Conservation (phyloP, 805 yeast genomes). For the Yarrowia sp. region DNA sequence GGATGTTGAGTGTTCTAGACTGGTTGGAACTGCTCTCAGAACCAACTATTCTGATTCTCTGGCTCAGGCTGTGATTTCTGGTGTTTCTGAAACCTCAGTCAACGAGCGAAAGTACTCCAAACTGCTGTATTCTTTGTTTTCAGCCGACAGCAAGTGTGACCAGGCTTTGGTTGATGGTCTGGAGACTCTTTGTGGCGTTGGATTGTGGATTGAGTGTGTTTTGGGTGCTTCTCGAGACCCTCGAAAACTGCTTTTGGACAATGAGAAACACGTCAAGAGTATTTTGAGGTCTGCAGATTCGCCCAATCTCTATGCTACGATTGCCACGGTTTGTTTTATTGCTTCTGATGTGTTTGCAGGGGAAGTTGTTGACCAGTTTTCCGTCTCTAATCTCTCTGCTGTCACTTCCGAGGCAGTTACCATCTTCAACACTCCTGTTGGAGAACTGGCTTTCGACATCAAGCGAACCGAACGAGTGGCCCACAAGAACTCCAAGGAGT, state of each 20-base stretch:
- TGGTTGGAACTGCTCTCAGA: background rate
- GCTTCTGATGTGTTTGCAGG: conserved; percentile 61
- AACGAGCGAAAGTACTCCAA: conserved; percentile 6
- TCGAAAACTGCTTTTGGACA: background rate
- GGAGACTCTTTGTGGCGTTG: background rate
- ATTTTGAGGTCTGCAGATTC: background rate
- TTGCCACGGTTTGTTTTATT: conserved; percentile 47
- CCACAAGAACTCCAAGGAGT: conserved; percentile 75
- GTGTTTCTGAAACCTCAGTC: background rate
- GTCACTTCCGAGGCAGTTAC: conserved; percentile 40
- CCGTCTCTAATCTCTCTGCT: conserved; percentile 42
- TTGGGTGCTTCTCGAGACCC: conserved; percentile 1
- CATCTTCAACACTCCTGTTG: conserved; percentile 70
- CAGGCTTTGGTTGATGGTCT: background rate
- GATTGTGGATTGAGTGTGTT: conserved; percentile 10
- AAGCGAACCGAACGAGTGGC: conserved; percentile 42
- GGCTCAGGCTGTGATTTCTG: background rate
- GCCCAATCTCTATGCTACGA: conserved; percentile 29
- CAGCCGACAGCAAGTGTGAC: background rate
- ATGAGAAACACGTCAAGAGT: background rate
- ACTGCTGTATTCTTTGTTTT: background rate
- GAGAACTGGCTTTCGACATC: conserved; percentile 62
- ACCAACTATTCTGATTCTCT: background rate
- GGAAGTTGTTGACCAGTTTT: conserved; percentile 45
- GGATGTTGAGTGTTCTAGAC: background rate